Percentiles rank a stretch among this genome's conserved stretches.
Evolutionary conservation across 176 grass and related monocot species (phyloP).

Genomic region (Avena atlantica): DNA sequence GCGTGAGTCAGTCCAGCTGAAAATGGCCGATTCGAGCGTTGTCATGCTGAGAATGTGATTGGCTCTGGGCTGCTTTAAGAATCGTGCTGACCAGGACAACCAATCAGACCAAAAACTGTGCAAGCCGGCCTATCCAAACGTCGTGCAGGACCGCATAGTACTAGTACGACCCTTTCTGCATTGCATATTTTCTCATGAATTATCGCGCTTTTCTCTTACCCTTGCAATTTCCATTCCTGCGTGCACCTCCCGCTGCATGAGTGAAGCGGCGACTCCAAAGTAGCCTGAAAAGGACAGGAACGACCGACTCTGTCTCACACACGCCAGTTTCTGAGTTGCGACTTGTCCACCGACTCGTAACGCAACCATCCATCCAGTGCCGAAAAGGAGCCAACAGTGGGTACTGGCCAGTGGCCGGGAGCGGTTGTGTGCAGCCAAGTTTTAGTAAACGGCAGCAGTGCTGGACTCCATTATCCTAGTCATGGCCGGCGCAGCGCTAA

Average conservation of each 20-base stretch:
- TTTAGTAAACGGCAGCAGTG: not conserved
- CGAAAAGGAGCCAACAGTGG: not conserved
- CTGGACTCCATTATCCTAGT: slow-evolving; percentile 21
- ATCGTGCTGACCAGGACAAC: too few species aligned
- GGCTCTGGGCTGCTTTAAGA: too few species aligned
- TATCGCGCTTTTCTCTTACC: not conserved
- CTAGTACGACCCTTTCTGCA: too few species aligned
- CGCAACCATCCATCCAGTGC: not conserved
- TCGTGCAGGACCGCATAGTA: too few species aligned
- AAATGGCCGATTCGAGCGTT: too few species aligned
- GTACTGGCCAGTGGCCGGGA: not conserved
- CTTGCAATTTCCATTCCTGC: not conserved
- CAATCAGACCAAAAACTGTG: too few species aligned
- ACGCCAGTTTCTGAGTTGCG: not conserved
- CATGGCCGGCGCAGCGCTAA: slow-evolving; percentile 28
- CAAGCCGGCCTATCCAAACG: too few species aligned
- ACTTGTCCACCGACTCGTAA: not conserved
- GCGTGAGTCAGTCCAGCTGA: too few species aligned
- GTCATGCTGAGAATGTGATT: too few species aligned
- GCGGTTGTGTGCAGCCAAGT: not conserved
- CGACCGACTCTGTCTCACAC: not conserved
- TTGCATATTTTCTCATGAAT: not conserved
- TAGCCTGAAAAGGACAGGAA: not conserved
- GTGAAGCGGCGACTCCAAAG: not conserved
- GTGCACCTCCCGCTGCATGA: not conserved